These are phyloP conservation scores for Balansia obtecta DNA, from an alignment of 2,329 filamentous ascomycete species.

Conservation along the genomic window DNA sequence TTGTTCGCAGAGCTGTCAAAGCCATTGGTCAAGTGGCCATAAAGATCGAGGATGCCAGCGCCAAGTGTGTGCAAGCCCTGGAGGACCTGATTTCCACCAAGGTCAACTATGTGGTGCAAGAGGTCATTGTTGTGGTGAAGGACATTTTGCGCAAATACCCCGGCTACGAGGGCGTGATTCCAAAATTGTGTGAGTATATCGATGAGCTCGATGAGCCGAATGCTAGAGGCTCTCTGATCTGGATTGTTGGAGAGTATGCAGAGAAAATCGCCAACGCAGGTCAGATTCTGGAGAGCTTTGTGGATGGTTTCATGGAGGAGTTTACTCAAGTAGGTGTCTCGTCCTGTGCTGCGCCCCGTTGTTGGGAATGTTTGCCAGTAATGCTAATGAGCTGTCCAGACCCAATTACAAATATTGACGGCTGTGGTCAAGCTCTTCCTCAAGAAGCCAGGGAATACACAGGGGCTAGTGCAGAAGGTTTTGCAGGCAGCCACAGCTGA, in stretches of 20 bases:
- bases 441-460: conserved; percentile 88
- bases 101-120: conserved; percentile 98
- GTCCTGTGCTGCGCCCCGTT: not conserved
- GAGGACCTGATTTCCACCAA: conserved; percentile 93
- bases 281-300: conserved; percentile 81
- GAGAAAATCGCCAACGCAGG: conserved; percentile 99
- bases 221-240: conserved; percentile 82
- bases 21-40: conserved; percentile 97
- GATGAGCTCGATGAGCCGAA: conserved; percentile 93
- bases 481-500: conserved; percentile 85
- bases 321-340: conserved; percentile 63
- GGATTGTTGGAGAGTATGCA: conserved; percentile 98
- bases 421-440: conserved; percentile 95
- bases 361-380: not conserved
- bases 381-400: conserved; percentile 35
- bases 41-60: conserved; percentile 90
- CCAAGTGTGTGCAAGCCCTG: conserved; percentile 89
- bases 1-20: conserved; percentile 84
- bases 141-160: conserved; percentile 97
- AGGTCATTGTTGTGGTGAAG: conserved; percentile 97
- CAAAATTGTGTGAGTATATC: conserved; percentile 89
- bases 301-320: conserved; percentile 90
- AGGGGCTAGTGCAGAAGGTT: conserved; percentile 86
- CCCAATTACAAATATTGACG: conserved; percentile 94
- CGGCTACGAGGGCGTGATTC: conserved; percentile 95